Conservation (phyloP, 208 protist genomes). For the Crithidia fasciculata region DNA sequence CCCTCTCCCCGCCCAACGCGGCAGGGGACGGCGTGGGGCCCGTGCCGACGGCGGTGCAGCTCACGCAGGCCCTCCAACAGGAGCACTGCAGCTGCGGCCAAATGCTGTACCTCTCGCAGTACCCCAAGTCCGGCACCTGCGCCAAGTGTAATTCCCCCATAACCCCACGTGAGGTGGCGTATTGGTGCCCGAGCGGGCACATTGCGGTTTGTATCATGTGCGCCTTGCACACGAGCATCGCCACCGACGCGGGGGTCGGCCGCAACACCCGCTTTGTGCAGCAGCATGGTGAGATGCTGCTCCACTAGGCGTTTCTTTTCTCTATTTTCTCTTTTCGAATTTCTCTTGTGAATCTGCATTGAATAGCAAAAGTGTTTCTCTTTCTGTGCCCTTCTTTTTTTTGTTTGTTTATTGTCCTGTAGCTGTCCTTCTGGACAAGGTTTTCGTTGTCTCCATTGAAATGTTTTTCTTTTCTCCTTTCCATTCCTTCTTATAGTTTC, state of each 20-base stretch:
- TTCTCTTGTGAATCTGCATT: background rate
- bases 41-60: constrained; percentile 31
- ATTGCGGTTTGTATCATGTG: constrained; percentile 40
- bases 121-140: constrained; percentile 25
- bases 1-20: background rate
- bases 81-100: constrained; percentile 56
- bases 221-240: constrained; percentile 21
- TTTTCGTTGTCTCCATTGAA: background rate
- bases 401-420: background rate
- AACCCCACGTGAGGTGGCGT: constrained; percentile 29
- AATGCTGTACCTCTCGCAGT: constrained; percentile 41
- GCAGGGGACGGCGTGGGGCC: background rate
- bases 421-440: background rate
- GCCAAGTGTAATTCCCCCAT: constrained; percentile 36
- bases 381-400: constrained; percentile 12
- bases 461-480: constrained; percentile 11
- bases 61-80: constrained; percentile 30
- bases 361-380: background rate
- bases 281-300: constrained; percentile 13
- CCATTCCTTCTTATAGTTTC: background rate
- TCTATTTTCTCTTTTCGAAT: constrained; percentile 17
- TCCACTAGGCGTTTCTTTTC: constrained; percentile 4
- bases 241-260: constrained; percentile 11
- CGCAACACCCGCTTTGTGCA: constrained; percentile 5
- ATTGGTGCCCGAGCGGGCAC: constrained; percentile 51